Base-by-base conservation (phyloP, 345 rosid species). In the Arabis hirsuta region DNA sequence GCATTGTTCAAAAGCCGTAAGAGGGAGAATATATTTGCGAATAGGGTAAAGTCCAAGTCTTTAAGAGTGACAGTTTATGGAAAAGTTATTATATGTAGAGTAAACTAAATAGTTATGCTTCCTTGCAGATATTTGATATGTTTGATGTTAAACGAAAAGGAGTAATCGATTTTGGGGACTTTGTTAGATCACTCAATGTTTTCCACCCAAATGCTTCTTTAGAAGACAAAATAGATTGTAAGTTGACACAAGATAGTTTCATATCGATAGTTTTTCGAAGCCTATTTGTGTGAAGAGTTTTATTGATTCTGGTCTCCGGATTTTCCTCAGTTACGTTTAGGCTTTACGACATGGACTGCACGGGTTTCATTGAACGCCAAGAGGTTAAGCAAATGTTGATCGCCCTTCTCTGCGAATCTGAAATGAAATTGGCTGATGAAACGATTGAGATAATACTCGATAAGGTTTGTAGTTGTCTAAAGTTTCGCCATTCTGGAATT, bases 331-430 rank as follows among this genome's bases (percentile, higher is more conserved):
- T 90, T 84, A 84, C 94, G 48, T 96, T 96, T 81, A 90, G 86
- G 84, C 92, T 92, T 74, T 96, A 96, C 76, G 98, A 96, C 80
- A 71, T 92, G 86, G 91, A 92, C 67, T 81, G 82, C 48, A 85
- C 97, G 0, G 99, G 99, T 75, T 96, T 81, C 77, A 96, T 96
- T 50, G 98, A 87, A 85, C 96, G 99, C 38, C 92, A 92, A 48
- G 99, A 90, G 92, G 98, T 96, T 14, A 96, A 92, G 80, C 97
- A 92, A 80, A 96, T 96, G 99, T 61, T 96, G 78, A 90, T 96
- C 80, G 99, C 97, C 14, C 97, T 96, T 70, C 89, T 96, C 36
- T 83, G 97, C 43, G 98, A 96, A 82, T 92, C 99, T 24, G 95
- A 90, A 81, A 87, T 96, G 95, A 92, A 90, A 81, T 62, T 96